phyloP scores from a whole-genome alignment of 371 early-diverging fungal genomes.

The Mortierella sp. region DNA sequence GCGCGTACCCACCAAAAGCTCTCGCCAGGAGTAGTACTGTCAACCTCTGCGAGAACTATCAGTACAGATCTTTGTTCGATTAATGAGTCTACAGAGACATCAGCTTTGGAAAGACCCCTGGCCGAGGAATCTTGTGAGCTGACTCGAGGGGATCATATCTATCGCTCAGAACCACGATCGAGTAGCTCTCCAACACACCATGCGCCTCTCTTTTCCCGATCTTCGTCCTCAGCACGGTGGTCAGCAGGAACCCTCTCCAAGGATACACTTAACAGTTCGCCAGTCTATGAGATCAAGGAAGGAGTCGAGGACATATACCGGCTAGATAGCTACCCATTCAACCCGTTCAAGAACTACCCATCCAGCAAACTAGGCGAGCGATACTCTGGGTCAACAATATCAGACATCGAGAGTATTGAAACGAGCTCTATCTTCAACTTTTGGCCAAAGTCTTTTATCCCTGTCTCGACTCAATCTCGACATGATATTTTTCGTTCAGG shows the following conservation, averaged over 20 bases:
- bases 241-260: constrained; percentile 5
- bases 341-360: constrained; percentile 27
- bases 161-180: neutral
- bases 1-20: constrained; percentile 1
- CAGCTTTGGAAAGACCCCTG: neutral
- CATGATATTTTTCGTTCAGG: neutral
- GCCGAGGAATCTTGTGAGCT: constrained; percentile 1
- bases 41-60: too few species aligned
- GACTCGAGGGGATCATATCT: constrained; percentile 2
- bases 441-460: too few species aligned
- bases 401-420: neutral
- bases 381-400: too few species aligned
- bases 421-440: neutral
- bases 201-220: constrained; percentile 27
- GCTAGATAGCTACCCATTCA: constrained; percentile 10
- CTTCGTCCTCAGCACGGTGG: constrained; percentile 12
- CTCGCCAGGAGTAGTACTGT: neutral
- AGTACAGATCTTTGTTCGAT: too few species aligned
- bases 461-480: neutral
- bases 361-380: too few species aligned
- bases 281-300: constrained; percentile 19
- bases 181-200: neutral
- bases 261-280: constrained; percentile 1
- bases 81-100: neutral
- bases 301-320: constrained; percentile 3